Conservation (phyloP, 768 basidiomycete species). For the Rhodotorula sphaerocarpa region DNA sequence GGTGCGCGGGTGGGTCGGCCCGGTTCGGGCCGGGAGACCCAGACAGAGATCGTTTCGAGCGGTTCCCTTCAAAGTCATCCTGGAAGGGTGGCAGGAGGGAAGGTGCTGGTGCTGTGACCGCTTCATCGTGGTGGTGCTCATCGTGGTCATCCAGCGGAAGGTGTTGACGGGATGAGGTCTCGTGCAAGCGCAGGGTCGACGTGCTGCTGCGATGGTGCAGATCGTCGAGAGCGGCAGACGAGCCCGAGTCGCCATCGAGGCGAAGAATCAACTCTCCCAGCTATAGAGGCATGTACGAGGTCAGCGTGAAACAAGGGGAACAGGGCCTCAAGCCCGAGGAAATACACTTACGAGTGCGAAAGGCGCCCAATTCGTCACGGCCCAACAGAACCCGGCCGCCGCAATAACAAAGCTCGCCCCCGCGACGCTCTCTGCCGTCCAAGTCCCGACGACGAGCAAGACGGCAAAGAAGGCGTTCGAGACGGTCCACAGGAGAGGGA, state of each 20-base stretch:
- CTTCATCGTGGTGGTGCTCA: too few relatives aligned
- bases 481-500: constrained; percentile 67
- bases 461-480: constrained; percentile 64
- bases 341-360: constrained; percentile 62
- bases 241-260: neutral
- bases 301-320: neutral
- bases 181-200: neutral
- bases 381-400: constrained; percentile 81
- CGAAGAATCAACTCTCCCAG: constrained; percentile 79
- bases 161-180: too few relatives aligned
- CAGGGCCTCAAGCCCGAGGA: neutral
- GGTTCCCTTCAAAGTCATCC: too few relatives aligned
- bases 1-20: too few relatives aligned
- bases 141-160: too few relatives aligned
- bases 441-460: constrained; percentile 71
- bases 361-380: constrained; percentile 83
- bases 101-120: too few relatives aligned
- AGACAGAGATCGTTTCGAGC: too few relatives aligned
- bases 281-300: constrained; percentile 43
- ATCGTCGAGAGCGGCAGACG: neutral
- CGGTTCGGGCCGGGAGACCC: too few relatives aligned
- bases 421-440: constrained; percentile 55
- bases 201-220: constrained; percentile 7
- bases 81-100: too few relatives aligned
- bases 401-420: constrained; percentile 72